phyloP scores from a whole-genome alignment of 2,329 filamentous ascomycete genomes.

The Grosmannia serpens region DNA sequence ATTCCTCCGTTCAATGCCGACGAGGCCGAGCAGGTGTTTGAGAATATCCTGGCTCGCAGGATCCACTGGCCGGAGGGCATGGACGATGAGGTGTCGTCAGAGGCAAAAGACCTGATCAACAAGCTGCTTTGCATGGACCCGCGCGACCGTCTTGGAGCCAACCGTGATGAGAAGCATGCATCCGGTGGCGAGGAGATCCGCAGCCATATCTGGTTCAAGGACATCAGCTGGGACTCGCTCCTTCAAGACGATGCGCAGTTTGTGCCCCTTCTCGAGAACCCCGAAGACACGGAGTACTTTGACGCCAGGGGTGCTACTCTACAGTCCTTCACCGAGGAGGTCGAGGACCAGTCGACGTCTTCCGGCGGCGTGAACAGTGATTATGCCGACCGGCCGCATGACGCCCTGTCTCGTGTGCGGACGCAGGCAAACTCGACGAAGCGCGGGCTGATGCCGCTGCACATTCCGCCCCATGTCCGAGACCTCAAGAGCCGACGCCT shows the following conservation, averaged over 20 bases:
- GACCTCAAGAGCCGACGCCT: constrained; percentile 79
- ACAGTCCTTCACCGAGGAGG: constrained; percentile 85
- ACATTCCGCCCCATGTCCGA: constrained; percentile 91
- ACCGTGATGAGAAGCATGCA: constrained; percentile 67
- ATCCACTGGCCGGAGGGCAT: constrained; percentile 87
- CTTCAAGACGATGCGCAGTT: constrained; percentile 96
- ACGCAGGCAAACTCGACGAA: constrained; percentile 82
- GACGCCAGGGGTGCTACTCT: constrained; percentile 84
- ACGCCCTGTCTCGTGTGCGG: constrained; percentile 81
- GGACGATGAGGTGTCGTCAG: constrained; percentile 67
- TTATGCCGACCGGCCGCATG: constrained; percentile 82
- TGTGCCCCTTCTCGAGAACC: constrained; percentile 82
- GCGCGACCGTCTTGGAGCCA: constrained; percentile 70
- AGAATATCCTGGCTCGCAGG: constrained; percentile 81
- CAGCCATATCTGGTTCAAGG: constrained; percentile 77
- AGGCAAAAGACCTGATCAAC: constrained; percentile 92
- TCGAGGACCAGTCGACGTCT: constrained; percentile 78
- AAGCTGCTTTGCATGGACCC: constrained; percentile 80
- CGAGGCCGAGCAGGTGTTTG: constrained; percentile 87
- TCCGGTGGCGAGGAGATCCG: constrained; percentile 88
- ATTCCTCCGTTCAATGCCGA: constrained; percentile 86
- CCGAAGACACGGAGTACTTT: constrained; percentile 97
- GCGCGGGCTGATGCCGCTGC: constrained; percentile 83
- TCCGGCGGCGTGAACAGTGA: constrained; percentile 57
- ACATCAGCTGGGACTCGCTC: constrained; percentile 78